Base-by-base conservation (phyloP, 2,329 filamentous ascomycete genomes). In the Phaeosphaeria sp. region DNA sequence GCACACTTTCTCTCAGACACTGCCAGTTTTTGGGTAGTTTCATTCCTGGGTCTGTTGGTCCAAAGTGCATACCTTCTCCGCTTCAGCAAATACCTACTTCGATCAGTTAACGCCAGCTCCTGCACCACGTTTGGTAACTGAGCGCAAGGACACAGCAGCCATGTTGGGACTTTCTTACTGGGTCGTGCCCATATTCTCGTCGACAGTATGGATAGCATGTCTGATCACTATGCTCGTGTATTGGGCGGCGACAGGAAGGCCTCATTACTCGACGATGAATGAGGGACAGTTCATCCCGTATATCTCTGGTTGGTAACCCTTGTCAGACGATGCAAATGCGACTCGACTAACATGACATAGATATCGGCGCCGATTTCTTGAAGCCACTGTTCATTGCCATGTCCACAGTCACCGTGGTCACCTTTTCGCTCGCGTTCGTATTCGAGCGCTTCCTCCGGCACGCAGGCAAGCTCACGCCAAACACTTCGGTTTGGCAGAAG, bases 381-480 rank as follows among this genome's bases (percentile, higher is more conserved):
- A 90, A 93, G 73, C 91, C 91, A 2, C 83, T 94, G 60, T 95
- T 95, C 81, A 89, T 95, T 69, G 82, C 88, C 33, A 89, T 91
- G 67, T 88, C 85, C 69, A 80, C 83, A 53, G 79, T 92, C 36
- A 93, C 90, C 5, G 90, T 92, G 21, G 81, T 96, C 49, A 89
- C 91, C 60, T 89, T 99, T 71, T 90, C 96, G 78, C 78, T 92
- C 9, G 87, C 90, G 23, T 95, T 99, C 73, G 77, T 90, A 52
- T 82, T 90, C 15, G 94, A 97, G 80, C 88, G 93, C 60, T 95
- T 89, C 86, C 84, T 98, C 51, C 89, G 94, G 46, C 93, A 97
- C 78, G 83, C 82, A 21, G 91, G 92, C 9, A 89, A 92, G 15
- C 84, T 98, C 25, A 87, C 89, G 2, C 89, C 87, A 62, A 97